A percentile compares a stretch with the other conserved stretches of the same genome.
These are phyloP conservation scores for Mortierella alpina DNA, from an alignment of 192 early-diverging fungal species.

Conservation along the genomic window DNA sequence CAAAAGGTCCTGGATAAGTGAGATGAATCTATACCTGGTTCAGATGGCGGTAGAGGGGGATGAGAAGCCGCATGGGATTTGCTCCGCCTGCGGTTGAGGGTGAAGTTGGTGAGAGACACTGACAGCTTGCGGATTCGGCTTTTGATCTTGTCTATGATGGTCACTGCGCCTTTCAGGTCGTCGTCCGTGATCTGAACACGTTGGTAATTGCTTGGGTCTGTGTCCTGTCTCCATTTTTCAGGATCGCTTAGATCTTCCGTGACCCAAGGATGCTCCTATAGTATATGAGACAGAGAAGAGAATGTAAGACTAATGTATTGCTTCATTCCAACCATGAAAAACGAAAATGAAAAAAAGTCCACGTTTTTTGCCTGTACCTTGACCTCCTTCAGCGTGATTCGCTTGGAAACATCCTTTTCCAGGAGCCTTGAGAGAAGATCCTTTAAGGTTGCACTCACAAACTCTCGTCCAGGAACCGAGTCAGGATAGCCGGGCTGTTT, in stretches of 20 bases:
- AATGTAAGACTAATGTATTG: neutral
- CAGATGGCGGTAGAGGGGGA: neutral
- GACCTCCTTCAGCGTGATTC: constrained; percentile 89
- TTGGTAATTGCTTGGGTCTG: constrained; percentile 77
- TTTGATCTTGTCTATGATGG: constrained; percentile 67
- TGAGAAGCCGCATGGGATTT: constrained; percentile 3
- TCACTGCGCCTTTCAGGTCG: constrained; percentile 77
- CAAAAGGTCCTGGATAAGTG: neutral
- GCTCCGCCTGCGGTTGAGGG: constrained; percentile 39
- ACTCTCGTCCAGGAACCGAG: constrained; percentile 59
- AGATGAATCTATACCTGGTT: constrained; percentile 25
- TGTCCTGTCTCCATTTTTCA: constrained; percentile 79
- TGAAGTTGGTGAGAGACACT: constrained; percentile 55
- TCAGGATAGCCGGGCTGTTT: constrained; percentile 70
- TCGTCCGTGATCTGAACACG: constrained; percentile 83
- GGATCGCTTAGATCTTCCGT: constrained; percentile 73
- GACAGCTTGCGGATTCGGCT: constrained; percentile 58
- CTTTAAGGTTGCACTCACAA: constrained; percentile 67
- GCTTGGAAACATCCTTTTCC: constrained; percentile 86
- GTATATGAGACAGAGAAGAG: neutral
- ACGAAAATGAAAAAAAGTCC: neutral
- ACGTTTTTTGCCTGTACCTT: constrained; percentile 58
- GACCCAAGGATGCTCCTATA: constrained; percentile 89
- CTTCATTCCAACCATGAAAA: neutral
- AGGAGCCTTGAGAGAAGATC: constrained; percentile 82